Percentiles rank a stretch among this genome's conserved stretches.
Conservation (phyloP, 495 filamentous ascomycete species). For the Penicilliopsis zonata region DNA sequence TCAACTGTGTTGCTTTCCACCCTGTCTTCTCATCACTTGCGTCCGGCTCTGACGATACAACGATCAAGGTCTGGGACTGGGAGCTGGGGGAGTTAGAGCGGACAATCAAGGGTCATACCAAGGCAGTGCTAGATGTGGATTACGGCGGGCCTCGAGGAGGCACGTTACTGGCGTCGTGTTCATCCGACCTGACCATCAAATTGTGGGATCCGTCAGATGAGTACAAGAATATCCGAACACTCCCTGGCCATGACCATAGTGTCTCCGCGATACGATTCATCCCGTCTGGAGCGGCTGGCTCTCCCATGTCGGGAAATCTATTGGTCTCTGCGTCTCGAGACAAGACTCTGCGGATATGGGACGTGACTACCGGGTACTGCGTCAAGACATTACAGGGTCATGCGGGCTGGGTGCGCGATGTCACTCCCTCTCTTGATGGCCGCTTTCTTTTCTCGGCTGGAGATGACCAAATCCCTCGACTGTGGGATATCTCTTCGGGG, state of each 20-base stretch:
- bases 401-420: conserved; percentile 82
- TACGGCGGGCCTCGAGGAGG: conserved; percentile 82
- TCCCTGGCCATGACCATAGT: conserved; percentile 87
- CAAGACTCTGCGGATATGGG: conserved; percentile 80
- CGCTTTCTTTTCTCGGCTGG: conserved; percentile 71
- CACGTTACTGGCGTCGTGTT: conserved; percentile 82
- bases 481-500: conserved; percentile 72
- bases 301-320: conserved; percentile 46
- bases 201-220: conserved; percentile 91
- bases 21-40: conserved; percentile 86
- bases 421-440: conserved; percentile 73
- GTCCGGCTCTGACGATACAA: conserved; percentile 86
- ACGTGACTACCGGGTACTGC: conserved; percentile 86
- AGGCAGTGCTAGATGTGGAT: conserved; percentile 78
- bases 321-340: conserved; percentile 77
- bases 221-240: conserved; percentile 90
- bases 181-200: conserved; percentile 86
- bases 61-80: conserved; percentile 98
- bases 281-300: conserved; percentile 53
- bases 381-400: conserved; percentile 75
- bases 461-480: conserved; percentile 65
- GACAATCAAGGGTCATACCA: conserved; percentile 90
- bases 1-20: conserved; percentile 91
- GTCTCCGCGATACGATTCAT: conserved; percentile 84
- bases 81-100: conserved; percentile 86